Conservation (phyloP, 306 rosid genomes). For the Casuarina cunninghamiana region DNA sequence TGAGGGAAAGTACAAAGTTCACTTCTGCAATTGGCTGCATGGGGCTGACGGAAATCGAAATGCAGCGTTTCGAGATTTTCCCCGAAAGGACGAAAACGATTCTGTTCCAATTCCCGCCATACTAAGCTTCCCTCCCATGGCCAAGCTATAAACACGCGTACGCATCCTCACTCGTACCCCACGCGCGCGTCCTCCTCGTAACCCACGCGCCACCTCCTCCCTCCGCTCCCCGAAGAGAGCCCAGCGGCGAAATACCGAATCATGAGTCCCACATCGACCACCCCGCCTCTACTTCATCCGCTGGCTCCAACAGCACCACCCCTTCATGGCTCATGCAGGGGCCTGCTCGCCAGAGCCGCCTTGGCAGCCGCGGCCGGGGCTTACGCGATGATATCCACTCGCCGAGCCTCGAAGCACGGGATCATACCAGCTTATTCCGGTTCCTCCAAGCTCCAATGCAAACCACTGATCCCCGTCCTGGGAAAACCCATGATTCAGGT, state of each 20-base stretch:
- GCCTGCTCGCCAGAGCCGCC: conserved; percentile 66
- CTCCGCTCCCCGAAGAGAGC: not conserved
- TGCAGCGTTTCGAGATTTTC: not conserved
- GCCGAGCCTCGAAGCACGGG: conserved; percentile 56
- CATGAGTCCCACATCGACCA: conserved; percentile 4
- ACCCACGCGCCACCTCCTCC: not conserved
- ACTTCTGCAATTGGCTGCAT: too few species aligned
- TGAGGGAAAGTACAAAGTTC: not conserved
- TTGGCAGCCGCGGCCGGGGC: conserved; percentile 74
- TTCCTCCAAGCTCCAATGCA: conserved; percentile 77
- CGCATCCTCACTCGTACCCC: not conserved
- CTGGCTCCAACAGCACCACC: conserved; percentile 46
- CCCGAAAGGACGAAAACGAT: not conserved
- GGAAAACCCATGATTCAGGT: conserved; percentile 99
- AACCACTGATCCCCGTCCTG: conserved; percentile 84
- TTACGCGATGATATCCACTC: conserved; percentile 41
- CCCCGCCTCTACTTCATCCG: conserved; percentile 40
- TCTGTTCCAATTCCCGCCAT: conserved; percentile 1
- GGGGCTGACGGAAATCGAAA: not conserved
- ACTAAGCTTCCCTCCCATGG: not conserved
- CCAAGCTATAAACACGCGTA: not conserved
- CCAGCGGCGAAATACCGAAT: not conserved
- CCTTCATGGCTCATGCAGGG: conserved; percentile 69
- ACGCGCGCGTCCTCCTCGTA: not conserved
- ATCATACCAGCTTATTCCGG: conserved; percentile 93